Evolutionary conservation across 805 yeast genomes (phyloP).

Genomic region (Candida saitoana): DNA sequence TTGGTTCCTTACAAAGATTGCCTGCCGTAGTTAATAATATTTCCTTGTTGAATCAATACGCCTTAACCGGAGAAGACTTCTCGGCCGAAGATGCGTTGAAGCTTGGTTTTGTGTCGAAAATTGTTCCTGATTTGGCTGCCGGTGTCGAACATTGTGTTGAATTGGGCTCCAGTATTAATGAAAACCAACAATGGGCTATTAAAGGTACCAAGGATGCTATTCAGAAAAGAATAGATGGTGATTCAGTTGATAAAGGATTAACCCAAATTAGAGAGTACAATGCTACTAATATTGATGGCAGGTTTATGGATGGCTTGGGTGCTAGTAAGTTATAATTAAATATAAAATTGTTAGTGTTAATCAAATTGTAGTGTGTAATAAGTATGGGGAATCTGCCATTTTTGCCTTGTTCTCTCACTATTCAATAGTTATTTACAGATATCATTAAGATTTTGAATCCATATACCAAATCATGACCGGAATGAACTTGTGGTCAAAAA

Average conservation of each 20-base stretch:
- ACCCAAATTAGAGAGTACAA: slow-evolving; percentile 52
- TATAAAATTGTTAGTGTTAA: too few species aligned
- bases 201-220: slow-evolving; percentile 58
- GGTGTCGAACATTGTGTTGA: slow-evolving; percentile 49
- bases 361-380: too few species aligned
- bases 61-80: slow-evolving; percentile 59
- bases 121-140: slow-evolving; percentile 41
- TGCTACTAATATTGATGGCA: slow-evolving; percentile 25
- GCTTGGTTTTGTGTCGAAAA: slow-evolving; percentile 52
- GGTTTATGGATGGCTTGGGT: slow-evolving; percentile 7
- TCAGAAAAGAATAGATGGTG: slow-evolving; percentile 38
- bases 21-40: slow-evolving; percentile 50
- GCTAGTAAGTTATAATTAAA: slow-evolving; percentile 7
- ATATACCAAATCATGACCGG: too few species aligned
- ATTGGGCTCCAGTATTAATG: slow-evolving; percentile 46
- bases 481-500: too few species aligned
- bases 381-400: too few species aligned
- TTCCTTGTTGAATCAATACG: slow-evolving; percentile 56
- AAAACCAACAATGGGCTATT: slow-evolving; percentile 54
- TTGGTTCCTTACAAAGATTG: slow-evolving; percentile 70
- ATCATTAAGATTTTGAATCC: too few species aligned
- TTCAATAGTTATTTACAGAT: too few species aligned
- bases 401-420: too few species aligned
- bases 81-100: slow-evolving; percentile 50
- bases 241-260: slow-evolving; percentile 44